Conservation (phyloP, 2,329 filamentous ascomycete genomes). For the Stagonosporopsis chrysanthemi region DNA sequence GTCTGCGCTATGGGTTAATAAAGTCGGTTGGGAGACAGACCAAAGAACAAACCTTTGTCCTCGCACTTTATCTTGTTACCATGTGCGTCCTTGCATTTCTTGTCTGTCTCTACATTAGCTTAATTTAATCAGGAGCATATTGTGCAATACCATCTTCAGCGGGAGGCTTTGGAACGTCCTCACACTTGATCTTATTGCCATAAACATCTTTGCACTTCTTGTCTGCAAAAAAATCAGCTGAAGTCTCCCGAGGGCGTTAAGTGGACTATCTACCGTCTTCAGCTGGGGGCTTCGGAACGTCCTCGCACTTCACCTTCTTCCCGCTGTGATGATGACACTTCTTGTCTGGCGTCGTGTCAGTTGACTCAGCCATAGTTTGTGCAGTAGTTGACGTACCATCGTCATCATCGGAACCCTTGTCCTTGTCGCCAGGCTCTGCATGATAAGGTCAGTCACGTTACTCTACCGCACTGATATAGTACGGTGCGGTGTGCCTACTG, state of each 20-base stretch:
- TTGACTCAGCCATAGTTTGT: not conserved
- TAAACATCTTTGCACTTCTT: not conserved
- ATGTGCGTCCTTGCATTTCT: not conserved
- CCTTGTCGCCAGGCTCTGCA: not conserved
- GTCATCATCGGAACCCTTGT: not conserved
- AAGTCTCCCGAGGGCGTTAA: not conserved
- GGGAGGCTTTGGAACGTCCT: not conserved
- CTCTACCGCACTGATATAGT: not conserved
- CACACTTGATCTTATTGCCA: not conserved
- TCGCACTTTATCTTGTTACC: not conserved
- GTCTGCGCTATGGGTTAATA: not conserved
- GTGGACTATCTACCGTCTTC: not conserved
- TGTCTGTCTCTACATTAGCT: not conserved
- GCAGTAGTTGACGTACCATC: not conserved
- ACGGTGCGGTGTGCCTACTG: not conserved
- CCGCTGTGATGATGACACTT: slow-evolving; percentile 2
- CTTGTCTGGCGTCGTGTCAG: not conserved
- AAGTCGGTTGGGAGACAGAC: not conserved
- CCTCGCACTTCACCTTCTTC: slow-evolving; percentile 1
- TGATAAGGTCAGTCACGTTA: not conserved
- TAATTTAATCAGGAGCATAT: not conserved
- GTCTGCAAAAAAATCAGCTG: not conserved
- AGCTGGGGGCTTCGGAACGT: not conserved
- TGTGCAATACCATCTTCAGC: not conserved
- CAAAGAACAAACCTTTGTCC: not conserved